Percentiles rank a stretch among this genome's conserved stretches.
These are phyloP conservation scores for Syzygium aqueum DNA, from an alignment of 345 rosid species.

Conservation along the genomic window DNA sequence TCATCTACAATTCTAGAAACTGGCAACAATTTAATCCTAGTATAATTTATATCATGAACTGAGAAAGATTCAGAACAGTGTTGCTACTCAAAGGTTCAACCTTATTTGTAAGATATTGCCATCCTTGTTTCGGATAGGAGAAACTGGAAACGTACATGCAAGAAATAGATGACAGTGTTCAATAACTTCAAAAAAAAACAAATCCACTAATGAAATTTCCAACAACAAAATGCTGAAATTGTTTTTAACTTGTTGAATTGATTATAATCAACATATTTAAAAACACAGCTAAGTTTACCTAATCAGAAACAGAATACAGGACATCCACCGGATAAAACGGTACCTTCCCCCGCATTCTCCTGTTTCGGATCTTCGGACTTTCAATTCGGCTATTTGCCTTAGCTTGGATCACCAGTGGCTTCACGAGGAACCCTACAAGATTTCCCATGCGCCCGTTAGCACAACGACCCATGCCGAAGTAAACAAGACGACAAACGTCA, in stretches of 20 bases:
- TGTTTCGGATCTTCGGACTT: slow-evolving; percentile 57
- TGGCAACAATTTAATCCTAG: background rate
- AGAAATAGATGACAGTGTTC: background rate
- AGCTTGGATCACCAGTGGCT: slow-evolving; percentile 35
- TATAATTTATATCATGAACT: background rate
- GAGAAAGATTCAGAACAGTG: background rate
- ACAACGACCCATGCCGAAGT: background rate
- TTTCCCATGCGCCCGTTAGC: background rate
- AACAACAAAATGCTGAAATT: background rate
- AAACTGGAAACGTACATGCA: background rate
- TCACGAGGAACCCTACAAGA: slow-evolving; percentile 12
- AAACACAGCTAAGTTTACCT: background rate
- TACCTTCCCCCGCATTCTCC: slow-evolving; percentile 69
- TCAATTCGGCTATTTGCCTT: slow-evolving; percentile 46
- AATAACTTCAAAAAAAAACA: background rate
- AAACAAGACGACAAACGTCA: background rate
- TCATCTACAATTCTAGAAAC: background rate
- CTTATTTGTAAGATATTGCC: background rate
- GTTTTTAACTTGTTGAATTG: background rate
- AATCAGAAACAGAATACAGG: background rate
- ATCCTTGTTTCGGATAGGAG: background rate
- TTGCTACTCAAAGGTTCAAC: background rate
- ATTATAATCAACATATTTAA: background rate
- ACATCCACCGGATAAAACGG: background rate
- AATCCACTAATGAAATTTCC: background rate